Evolutionary conservation across 192 early-diverging fungal species (phyloP), one percentile per base, ranked within the genome.

Genomic region (Podila verticillata): DNA sequence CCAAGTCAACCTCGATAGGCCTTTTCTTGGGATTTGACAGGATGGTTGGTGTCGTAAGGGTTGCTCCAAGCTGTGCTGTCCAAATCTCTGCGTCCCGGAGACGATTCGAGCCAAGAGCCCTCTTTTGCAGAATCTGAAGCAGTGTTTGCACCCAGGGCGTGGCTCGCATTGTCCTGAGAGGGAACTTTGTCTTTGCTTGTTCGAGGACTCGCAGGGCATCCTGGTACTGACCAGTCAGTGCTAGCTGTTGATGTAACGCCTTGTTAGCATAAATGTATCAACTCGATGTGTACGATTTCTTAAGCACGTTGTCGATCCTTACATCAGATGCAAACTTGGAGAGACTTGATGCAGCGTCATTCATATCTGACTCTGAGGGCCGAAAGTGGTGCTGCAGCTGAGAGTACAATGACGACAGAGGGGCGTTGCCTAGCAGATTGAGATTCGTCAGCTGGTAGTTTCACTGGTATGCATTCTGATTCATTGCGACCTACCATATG

Each of bases 91-190:
- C 75, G 29, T 79, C 69, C 7, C 69, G 63, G 19, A 72, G 48
- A 15, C 57, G 64, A 48, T 62, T 62, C 3, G 59, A 47, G 5
- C 62, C 48, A 26, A 79, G 54, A 9, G 75, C 75, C 48, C 56
- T 44, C 34, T 69, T 66, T 17, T 79, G 75, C 10, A 79, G 60
- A 8, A 72, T 66, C 20, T 72, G 75, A 19, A 79, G 68, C 3
- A 79, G 54, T 8, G 75, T 71, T 24, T 79, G 75, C n/a, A 79
- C 26, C 75, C 75, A 79, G 2, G 64, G 59, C 26, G 64, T 65
- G 1, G 75, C 63, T 28, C 68, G 60, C 65, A 79, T 39, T 4
- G 75, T 72, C n/a, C 34, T 36, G 15, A 57, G 30, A 1, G 75
- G 75, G 39, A 79, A 79, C 36, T 67, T 71, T 15, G 48, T 48